Percentiles rank a stretch among this genome's conserved stretches.
Conservation (phyloP, 2,329 filamentous ascomycete genomes). For the Colletotrichum melonis region DNA sequence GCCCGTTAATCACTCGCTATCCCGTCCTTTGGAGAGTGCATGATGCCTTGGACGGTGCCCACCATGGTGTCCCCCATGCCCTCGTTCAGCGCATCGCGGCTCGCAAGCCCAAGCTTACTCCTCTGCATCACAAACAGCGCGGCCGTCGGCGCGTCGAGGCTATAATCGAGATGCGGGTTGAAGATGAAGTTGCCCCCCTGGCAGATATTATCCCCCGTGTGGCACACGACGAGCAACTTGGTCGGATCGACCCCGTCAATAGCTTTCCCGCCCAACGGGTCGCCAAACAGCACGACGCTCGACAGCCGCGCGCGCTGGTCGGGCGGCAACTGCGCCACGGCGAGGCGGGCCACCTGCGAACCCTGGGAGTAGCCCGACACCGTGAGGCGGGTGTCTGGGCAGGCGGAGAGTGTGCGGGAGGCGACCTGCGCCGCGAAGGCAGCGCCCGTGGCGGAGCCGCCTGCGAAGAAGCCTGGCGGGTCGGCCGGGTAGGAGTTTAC, state of each 20-base stretch:
- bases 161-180: constrained; percentile 34
- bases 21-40: background rate
- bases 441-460: constrained; percentile 26
- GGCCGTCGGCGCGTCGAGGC: constrained; percentile 35
- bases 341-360: constrained; percentile 42
- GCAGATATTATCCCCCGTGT: constrained; percentile 45
- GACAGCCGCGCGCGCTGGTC: constrained; percentile 36
- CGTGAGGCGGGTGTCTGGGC: constrained; percentile 41
- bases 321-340: constrained; percentile 39
- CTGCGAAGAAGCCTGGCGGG: constrained; percentile 16
- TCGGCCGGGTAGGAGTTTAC: constrained; percentile 39
- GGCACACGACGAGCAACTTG: constrained; percentile 41
- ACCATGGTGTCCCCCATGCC: constrained; percentile 38
- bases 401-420: constrained; percentile 43
- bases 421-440: constrained; percentile 47
- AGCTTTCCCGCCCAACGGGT: constrained; percentile 38
- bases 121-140: constrained; percentile 39
- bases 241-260: constrained; percentile 39
- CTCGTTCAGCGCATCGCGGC: constrained; percentile 39
- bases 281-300: constrained; percentile 47
- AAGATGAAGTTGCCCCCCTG: constrained; percentile 28
- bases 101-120: constrained; percentile 40
- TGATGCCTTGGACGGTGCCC: constrained; percentile 34
- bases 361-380: constrained; percentile 45
- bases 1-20: background rate